Evolutionary conservation across 2,329 filamentous ascomycete species (phyloP).

Genomic region (Aspergillus sp.): DNA sequence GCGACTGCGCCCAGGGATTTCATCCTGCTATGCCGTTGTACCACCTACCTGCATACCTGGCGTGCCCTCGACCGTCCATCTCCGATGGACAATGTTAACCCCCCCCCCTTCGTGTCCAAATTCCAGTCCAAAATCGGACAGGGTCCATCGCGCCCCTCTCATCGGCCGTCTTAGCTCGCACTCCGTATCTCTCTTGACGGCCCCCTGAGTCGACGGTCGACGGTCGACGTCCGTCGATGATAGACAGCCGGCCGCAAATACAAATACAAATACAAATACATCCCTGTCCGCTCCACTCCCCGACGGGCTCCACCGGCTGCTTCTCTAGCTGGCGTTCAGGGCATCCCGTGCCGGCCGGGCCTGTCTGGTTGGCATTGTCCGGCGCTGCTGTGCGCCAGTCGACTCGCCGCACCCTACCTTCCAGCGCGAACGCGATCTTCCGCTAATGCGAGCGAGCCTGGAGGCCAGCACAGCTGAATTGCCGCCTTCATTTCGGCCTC

Average conservation of each 20-base stretch:
- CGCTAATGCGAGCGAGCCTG: too few species aligned
- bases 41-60: background rate
- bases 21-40: background rate
- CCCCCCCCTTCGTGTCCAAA: background rate
- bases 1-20: background rate
- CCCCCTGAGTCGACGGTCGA: background rate
- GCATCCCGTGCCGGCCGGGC: too few species aligned
- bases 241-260: conserved; percentile 2
- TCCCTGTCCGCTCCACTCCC: conserved; percentile 8
- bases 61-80: background rate
- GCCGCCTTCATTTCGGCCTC: too few species aligned
- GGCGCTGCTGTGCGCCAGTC: too few species aligned
- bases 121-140: background rate
- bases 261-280: conserved; percentile 15
- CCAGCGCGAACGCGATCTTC: too few species aligned
- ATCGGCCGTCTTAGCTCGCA: background rate
- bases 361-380: too few species aligned
- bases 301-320: background rate
- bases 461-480: too few species aligned
- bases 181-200: background rate
- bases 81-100: background rate
- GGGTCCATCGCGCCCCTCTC: background rate
- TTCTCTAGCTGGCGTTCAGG: too few species aligned
- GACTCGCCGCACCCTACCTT: too few species aligned
- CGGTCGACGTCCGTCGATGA: background rate